A percentile compares a stretch with the other conserved stretches of the same genome.
Conservation (phyloP, 2,329 filamentous ascomycete species). For the Pseudocercospora ulei region DNA sequence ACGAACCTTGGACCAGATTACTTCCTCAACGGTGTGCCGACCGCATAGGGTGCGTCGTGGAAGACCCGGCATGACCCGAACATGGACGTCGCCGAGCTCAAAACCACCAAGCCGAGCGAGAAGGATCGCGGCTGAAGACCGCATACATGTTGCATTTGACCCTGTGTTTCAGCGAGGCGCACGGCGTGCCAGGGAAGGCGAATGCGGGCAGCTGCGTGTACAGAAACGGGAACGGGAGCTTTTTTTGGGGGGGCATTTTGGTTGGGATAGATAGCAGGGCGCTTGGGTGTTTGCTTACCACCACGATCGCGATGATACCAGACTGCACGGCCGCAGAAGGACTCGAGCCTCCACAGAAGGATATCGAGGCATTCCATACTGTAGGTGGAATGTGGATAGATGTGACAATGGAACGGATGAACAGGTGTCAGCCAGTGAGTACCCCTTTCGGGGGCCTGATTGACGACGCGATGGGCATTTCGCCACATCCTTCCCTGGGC, state of each 20-base stretch:
- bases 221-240: background rate
- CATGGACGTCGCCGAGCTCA: background rate
- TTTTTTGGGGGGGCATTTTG: constrained; percentile 5
- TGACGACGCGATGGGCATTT: background rate
- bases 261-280: constrained; percentile 5
- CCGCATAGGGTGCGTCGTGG: constrained; percentile 9
- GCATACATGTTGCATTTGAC: constrained; percentile 4
- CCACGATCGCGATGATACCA: constrained; percentile 6
- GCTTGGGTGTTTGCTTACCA: constrained; percentile 4
- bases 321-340: constrained; percentile 2
- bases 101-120: background rate
- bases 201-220: constrained; percentile 1
- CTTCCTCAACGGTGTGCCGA: constrained; percentile 28
- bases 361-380: constrained; percentile 2
- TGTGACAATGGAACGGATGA: background rate
- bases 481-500: background rate
- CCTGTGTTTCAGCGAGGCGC: constrained; percentile 6
- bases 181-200: constrained; percentile 3
- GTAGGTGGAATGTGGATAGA: too few species aligned
- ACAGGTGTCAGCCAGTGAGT: too few species aligned
- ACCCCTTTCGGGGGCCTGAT: background rate
- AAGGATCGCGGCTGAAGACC: background rate
- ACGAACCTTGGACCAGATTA: constrained; percentile 42
- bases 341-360: constrained; percentile 1
- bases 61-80: too few species aligned